A percentile compares a stretch with the other conserved stretches of the same genome.
Evolutionary conservation across 768 basidiomycete genomes (phyloP).

Genomic region (Macrolepiota fuliginosa): DNA sequence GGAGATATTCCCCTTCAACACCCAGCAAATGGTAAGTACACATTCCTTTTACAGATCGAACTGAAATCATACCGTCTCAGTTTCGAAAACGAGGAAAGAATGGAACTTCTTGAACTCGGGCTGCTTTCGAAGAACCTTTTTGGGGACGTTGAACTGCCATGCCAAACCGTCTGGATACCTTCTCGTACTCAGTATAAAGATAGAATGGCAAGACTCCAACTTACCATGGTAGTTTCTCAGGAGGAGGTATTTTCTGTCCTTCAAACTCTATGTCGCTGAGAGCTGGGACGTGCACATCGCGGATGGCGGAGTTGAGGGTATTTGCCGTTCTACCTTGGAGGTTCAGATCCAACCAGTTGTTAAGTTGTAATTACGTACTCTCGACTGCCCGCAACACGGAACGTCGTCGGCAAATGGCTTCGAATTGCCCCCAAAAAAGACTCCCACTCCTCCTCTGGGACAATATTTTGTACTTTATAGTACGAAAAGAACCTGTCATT

Average conservation of each 20-base stretch:
- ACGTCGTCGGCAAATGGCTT: constrained; percentile 86
- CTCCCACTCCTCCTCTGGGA: constrained; percentile 80
- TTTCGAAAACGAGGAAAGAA: constrained; percentile 95
- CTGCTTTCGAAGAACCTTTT: constrained; percentile 81
- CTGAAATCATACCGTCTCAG: constrained; percentile 77
- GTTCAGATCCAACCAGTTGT: constrained; percentile 10
- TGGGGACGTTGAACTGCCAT: constrained; percentile 94
- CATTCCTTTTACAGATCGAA: neutral
- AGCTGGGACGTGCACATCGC: constrained; percentile 72
- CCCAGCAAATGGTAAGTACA: neutral
- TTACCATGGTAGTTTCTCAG: constrained; percentile 84
- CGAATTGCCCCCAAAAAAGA: constrained; percentile 62
- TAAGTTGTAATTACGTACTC: constrained; percentile 46
- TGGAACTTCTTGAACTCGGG: constrained; percentile 95
- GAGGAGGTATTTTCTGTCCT: constrained; percentile 71
- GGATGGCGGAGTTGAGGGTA: constrained; percentile 79
- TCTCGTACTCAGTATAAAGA: constrained; percentile 12
- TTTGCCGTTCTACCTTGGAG: constrained; percentile 48
- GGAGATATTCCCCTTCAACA: constrained; percentile 82
- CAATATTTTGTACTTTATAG: constrained; percentile 73
- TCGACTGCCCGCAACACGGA: constrained; percentile 86
- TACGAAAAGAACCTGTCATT: constrained; percentile 68
- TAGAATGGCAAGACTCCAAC: constrained; percentile 13
- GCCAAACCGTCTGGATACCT: constrained; percentile 96
- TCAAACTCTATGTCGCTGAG: constrained; percentile 76